These are phyloP conservation scores for Mycena venus DNA, from an alignment of 768 basidiomycete species.

Conservation along the genomic window DNA sequence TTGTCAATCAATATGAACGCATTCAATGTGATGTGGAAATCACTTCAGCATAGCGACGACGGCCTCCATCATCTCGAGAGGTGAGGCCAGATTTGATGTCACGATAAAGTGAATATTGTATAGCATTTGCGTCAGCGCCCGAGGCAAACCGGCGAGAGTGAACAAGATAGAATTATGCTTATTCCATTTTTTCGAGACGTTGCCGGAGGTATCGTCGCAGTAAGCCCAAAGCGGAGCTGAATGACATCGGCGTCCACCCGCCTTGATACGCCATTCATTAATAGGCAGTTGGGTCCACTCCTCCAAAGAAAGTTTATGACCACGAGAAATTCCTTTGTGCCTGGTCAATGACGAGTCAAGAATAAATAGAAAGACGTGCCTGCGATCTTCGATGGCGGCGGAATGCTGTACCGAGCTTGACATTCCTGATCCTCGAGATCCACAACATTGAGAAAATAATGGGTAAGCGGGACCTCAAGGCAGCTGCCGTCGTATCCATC, in stretches of 20 bases:
- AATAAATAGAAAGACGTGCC: too few relatives aligned
- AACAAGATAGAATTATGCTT: slow-evolving; percentile 42
- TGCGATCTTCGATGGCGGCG: background rate
- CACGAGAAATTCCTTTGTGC: background rate
- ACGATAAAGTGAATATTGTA: too few relatives aligned
- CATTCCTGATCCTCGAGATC: background rate
- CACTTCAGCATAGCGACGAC: too few relatives aligned
- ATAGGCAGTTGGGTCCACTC: background rate
- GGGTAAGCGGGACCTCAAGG: background rate
- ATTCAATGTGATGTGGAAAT: too few relatives aligned
- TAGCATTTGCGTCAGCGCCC: background rate
- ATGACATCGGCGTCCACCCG: background rate
- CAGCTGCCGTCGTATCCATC: background rate
- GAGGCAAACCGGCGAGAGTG: slow-evolving; percentile 32
- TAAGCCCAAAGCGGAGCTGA: slow-evolving; percentile 36
- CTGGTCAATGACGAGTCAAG: too few relatives aligned
- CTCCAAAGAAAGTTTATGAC: background rate
- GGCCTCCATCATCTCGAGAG: too few relatives aligned
- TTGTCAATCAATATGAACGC: too few relatives aligned
- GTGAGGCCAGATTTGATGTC: too few relatives aligned
- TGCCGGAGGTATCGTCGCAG: slow-evolving; percentile 44
- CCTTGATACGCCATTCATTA: background rate
- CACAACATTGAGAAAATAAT: background rate
- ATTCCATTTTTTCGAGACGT: slow-evolving; percentile 44
- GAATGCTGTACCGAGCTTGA: background rate